phyloP scores from a whole-genome alignment of 352 stramenopile genomes.

The Phytophthora hibernalis region DNA sequence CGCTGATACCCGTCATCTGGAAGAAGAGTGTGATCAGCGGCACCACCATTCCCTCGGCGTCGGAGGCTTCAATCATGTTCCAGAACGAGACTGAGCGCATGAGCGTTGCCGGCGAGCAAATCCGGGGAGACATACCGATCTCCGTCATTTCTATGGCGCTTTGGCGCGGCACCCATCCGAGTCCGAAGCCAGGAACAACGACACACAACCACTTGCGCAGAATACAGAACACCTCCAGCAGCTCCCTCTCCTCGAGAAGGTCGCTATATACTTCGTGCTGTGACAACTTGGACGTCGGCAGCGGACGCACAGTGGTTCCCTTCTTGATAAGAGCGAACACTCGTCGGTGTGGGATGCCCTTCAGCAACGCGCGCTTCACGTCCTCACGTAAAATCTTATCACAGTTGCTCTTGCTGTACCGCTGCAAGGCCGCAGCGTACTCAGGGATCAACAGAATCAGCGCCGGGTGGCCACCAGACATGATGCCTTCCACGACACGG shows the following conservation, averaged over 20 bases:
- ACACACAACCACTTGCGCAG: conserved; percentile 65
- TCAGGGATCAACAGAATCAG: conserved; percentile 57
- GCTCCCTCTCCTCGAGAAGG: conserved; percentile 49
- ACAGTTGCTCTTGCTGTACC: conserved; percentile 59
- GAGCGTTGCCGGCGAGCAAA: conserved; percentile 53
- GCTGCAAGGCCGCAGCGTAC: conserved; percentile 52
- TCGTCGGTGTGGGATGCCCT: conserved; percentile 53
- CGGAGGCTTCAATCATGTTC: conserved; percentile 61
- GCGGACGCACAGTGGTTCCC: conserved; percentile 47
- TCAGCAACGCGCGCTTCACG: conserved; percentile 56
- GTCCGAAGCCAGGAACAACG: conserved; percentile 61
- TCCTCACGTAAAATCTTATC: conserved; percentile 59
- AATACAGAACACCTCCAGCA: conserved; percentile 63
- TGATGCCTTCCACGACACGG: conserved; percentile 55
- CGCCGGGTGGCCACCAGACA: conserved; percentile 56
- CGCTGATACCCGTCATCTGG: conserved; percentile 61
- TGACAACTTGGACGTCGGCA: conserved; percentile 54
- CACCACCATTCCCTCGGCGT: conserved; percentile 57
- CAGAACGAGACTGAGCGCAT: conserved; percentile 54
- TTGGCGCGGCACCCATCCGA: conserved; percentile 56
- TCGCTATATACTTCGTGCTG: conserved; percentile 52
- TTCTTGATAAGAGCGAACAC: conserved; percentile 60
- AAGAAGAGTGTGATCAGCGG: conserved; percentile 60
- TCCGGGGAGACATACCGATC: conserved; percentile 57
- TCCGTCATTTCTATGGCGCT: conserved; percentile 58